Evolutionary conservation across 2,329 filamentous ascomycete genomes (phyloP), one percentile per base, ranked within the genome.

Genomic region (Monosporascus sp.): DNA sequence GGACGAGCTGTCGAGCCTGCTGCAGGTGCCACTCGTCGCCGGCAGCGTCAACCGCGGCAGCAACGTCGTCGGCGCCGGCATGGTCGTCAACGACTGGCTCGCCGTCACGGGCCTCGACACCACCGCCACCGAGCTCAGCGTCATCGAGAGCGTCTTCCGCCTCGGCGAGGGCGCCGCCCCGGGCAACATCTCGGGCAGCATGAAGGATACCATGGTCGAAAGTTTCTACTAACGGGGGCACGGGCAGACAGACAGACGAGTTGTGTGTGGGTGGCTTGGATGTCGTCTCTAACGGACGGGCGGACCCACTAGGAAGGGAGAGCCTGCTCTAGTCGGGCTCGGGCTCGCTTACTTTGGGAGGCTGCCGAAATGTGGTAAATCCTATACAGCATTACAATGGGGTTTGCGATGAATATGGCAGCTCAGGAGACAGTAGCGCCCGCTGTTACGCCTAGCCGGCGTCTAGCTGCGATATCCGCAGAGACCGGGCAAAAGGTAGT

Each of bases 181-280:
- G 49, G 84, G 84, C 66, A 86, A 83, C 65, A 91, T 93, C 76
- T 90, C 90, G 71, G 88, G 86, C 50, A 86, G 77, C 63, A 86
- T 97, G 79, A 97, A 97, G 83, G 93, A 97, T 72, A 94, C 91
- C 61, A 96, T 99, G 84, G 94, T 99, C 58, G 94, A 99, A 80
- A 96, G 90, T 66, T 99, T 97, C 78, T 99, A 99, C 79, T 99
- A 81, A 81, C 65, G 52, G 20, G n/a, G 26, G 27, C 7, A n/a
- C 3, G 16, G 41, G 40, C 1, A n/a, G 37, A 57, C 9, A 31
- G 27, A 14, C 27, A 44, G 49, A 51, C 16, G 26, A 20, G 16
- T 26, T 38, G 26, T n/a, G 47, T 34, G 47, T 19, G 38, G 49
- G 34, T 51, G 48, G 50, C 43, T 49, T 34, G 19, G 49, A 40